phyloP scores from a whole-genome alignment of 352 stramenopile genomes.

The Pythium guiyangense region DNA sequence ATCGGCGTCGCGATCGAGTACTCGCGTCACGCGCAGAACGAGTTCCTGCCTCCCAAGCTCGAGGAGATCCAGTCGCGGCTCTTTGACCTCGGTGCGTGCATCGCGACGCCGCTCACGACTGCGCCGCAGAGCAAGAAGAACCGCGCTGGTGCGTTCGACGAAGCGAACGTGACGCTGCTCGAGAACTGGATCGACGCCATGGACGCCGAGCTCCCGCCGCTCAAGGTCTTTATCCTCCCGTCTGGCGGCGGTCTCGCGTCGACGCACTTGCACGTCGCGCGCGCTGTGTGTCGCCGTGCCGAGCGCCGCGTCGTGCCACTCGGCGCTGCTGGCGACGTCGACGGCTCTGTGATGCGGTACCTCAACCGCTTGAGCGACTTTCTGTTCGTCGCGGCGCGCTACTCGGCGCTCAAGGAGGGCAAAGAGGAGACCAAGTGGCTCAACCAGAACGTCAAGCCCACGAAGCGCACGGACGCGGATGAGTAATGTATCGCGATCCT shows the following conservation, averaged over 20 bases:
- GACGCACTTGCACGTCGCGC: constrained; percentile 84
- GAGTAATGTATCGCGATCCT: not conserved
- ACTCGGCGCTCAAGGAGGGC: constrained; percentile 46
- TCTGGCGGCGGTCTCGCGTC: constrained; percentile 68
- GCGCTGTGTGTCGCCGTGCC: constrained; percentile 80
- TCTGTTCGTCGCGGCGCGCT: constrained; percentile 79
- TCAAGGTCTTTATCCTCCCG: constrained; percentile 88
- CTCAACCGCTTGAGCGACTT: constrained; percentile 88
- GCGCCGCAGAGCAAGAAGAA: constrained; percentile 64
- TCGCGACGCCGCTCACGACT: constrained; percentile 78
- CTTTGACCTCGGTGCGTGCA: constrained; percentile 87
- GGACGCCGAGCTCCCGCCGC: constrained; percentile 70
- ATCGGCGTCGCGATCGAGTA: constrained; percentile 64
- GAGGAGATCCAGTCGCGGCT: constrained; percentile 87
- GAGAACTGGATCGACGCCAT: constrained; percentile 89
- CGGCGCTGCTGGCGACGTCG: constrained; percentile 60
- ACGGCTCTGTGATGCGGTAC: constrained; percentile 71
- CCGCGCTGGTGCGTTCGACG: constrained; percentile 51
- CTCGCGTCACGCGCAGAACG: constrained; percentile 29
- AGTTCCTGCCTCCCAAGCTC: constrained; percentile 54
- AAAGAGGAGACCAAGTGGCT: constrained; percentile 80
- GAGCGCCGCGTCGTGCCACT: constrained; percentile 85
- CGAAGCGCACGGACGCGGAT: no score
- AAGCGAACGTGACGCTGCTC: constrained; percentile 57
- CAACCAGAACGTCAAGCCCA: constrained; percentile 66